phyloP scores from a whole-genome alignment of 192 early-diverging fungal genomes.

The Coemansia biformis region DNA sequence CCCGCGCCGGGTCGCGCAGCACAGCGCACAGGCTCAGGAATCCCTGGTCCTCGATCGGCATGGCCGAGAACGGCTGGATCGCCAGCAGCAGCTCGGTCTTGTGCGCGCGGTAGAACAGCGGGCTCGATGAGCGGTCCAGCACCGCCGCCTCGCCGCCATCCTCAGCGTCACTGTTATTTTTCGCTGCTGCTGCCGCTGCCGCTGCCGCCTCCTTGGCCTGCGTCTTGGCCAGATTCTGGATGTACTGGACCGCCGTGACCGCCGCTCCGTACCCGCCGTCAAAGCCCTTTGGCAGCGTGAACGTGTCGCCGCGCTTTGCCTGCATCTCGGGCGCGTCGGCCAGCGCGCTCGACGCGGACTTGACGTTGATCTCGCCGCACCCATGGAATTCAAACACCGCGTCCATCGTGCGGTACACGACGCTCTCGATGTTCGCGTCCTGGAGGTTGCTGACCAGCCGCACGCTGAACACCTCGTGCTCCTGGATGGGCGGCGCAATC shows the following conservation, averaged over 20 bases:
- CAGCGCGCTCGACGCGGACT: slow-evolving; percentile 28
- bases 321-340: slow-evolving; percentile 43
- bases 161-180: neutral
- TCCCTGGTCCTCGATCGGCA: slow-evolving; percentile 47
- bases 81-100: slow-evolving; percentile 43
- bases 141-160: neutral
- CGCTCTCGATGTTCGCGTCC: slow-evolving; percentile 30
- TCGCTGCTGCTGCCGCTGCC: neutral
- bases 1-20: slow-evolving; percentile 36
- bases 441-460: slow-evolving; percentile 31
- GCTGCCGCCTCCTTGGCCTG: slow-evolving; percentile 3
- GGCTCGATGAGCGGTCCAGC: slow-evolving; percentile 20
- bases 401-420: slow-evolving; percentile 48
- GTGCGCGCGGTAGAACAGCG: slow-evolving; percentile 40
- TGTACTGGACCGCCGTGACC: slow-evolving; percentile 38
- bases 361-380: slow-evolving; percentile 36
- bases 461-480: slow-evolving; percentile 46
- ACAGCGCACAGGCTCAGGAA: slow-evolving; percentile 40
- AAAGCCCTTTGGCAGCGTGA: slow-evolving; percentile 50
- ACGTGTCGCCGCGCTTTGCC: slow-evolving; percentile 44
- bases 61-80: slow-evolving; percentile 46
- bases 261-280: slow-evolving; percentile 50
- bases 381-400: slow-evolving; percentile 46
- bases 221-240: slow-evolving; percentile 26
- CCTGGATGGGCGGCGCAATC: slow-evolving; percentile 48